Conservation (phyloP, 106 monocot genomes). For the Apostasia ramifera region DNA sequence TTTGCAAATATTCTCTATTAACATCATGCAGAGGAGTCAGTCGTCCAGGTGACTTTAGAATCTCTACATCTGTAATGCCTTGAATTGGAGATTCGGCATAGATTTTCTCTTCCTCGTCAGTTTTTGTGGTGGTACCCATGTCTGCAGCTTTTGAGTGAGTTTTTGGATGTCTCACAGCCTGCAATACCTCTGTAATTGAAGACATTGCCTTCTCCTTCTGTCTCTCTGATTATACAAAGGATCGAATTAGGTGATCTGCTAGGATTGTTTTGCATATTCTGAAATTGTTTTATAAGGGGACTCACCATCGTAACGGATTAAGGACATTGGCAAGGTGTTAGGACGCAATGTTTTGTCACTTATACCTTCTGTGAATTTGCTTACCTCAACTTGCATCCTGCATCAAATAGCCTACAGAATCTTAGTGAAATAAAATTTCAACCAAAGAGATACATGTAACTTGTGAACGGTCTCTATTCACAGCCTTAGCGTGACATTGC, state of each 20-base stretch:
- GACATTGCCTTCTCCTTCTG: constrained; percentile 69
- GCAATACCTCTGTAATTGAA: constrained; percentile 67
- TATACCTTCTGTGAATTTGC: constrained; percentile 88
- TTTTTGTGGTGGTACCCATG: constrained; percentile 14
- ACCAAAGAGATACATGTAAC: too few species aligned
- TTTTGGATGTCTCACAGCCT: constrained; percentile 57
- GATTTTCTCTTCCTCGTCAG: constrained; percentile 21
- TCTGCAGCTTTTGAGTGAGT: constrained; percentile 25
- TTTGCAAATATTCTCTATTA: constrained; percentile 33
- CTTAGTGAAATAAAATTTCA: too few species aligned
- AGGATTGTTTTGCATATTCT: constrained; percentile 1
- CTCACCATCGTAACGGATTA: constrained; percentile 94
- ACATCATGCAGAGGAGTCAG: constrained; percentile 35
- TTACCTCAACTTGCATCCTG: constrained; percentile 99
- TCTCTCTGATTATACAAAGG: constrained; percentile 30
- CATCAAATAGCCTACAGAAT: neutral
- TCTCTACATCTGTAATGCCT: constrained; percentile 21
- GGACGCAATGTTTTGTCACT: constrained; percentile 77
- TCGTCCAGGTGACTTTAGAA: constrained; percentile 39
- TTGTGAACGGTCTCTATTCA: too few species aligned
- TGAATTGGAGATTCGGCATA: constrained; percentile 16
- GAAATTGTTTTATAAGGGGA: neutral
- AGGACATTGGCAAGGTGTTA: constrained; percentile 80
- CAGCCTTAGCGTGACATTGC: too few species aligned
- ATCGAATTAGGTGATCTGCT: constrained; percentile 8